Evolutionary conservation across 2,329 filamentous ascomycete species (phyloP).

Genomic region (Colletotrichum sp.): DNA sequence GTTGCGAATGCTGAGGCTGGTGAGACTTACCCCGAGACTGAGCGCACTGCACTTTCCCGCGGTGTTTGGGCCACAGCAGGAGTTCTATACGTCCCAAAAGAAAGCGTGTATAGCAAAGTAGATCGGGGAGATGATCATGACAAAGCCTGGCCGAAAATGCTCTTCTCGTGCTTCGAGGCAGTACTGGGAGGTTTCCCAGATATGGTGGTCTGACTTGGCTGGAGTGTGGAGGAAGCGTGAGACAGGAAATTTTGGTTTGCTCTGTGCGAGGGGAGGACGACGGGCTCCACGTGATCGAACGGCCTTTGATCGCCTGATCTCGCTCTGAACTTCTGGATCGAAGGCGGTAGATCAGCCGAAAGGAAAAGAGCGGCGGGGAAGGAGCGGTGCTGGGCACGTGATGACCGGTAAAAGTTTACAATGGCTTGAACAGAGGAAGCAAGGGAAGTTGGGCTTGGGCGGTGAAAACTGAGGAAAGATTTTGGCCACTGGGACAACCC

Average conservation of each 20-base stretch:
- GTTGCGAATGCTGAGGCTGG: not conserved
- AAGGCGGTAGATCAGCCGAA: fast-evolving
- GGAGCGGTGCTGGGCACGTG: not conserved
- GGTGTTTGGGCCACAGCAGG: not conserved
- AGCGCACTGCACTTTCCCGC: fast-evolving
- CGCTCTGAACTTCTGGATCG: fast-evolving
- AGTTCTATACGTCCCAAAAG: fast-evolving
- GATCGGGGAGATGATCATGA: not conserved
- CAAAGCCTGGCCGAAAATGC: not conserved
- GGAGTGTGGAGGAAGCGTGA: fast-evolving
- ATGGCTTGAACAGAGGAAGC: not conserved
- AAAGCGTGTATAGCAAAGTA: fast-evolving
- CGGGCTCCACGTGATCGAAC: not conserved
- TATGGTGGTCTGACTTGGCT: not conserved
- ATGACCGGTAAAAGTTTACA: not conserved
- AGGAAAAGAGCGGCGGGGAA: not conserved
- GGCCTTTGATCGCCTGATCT: fast-evolving
- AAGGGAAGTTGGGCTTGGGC: fast-evolving
- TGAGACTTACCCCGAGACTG: not conserved
- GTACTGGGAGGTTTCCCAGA: fast-evolving
- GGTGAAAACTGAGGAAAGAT: not conserved
- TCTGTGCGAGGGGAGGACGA: not conserved
- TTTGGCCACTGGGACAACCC: fast-evolving
- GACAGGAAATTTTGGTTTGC: not conserved
- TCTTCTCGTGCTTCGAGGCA: not conserved